Conservation (phyloP, 2,329 filamentous ascomycete species). For the Colletotrichum truncatum region DNA sequence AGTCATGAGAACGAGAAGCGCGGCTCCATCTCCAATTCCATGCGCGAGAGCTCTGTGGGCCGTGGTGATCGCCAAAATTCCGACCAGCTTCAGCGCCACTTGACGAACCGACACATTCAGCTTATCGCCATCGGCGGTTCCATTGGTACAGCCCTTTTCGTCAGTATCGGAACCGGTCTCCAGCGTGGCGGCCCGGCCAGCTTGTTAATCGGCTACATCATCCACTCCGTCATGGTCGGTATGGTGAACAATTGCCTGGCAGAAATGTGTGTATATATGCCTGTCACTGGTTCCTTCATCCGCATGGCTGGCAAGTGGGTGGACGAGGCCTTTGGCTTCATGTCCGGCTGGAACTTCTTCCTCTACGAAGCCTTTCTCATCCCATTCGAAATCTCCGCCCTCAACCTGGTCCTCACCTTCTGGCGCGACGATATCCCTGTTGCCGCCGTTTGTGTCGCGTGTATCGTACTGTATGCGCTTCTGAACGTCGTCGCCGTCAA, state of each 20-base stretch:
- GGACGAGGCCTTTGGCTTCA: slow-evolving; percentile 72
- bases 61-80: slow-evolving; percentile 14
- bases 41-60: background rate
- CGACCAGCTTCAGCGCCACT: slow-evolving; percentile 44
- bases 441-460: slow-evolving; percentile 23
- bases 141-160: slow-evolving; percentile 67
- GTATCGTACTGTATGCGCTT: slow-evolving; percentile 32
- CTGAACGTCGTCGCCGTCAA: slow-evolving; percentile 41
- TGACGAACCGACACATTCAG: slow-evolving; percentile 65
- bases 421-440: slow-evolving; percentile 28
- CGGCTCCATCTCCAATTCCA: background rate
- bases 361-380: slow-evolving; percentile 54
- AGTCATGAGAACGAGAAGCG: slow-evolving; percentile 17
- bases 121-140: slow-evolving; percentile 67
- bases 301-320: slow-evolving; percentile 72
- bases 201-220: slow-evolving; percentile 66
- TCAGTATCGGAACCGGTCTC: slow-evolving; percentile 67
- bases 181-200: slow-evolving; percentile 54
- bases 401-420: slow-evolving; percentile 40
- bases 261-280: slow-evolving; percentile 72
- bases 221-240: slow-evolving; percentile 65
- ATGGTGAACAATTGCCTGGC: slow-evolving; percentile 73
- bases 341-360: slow-evolving; percentile 55
- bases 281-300: slow-evolving; percentile 70
- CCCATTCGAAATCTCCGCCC: slow-evolving; percentile 53